Evolutionary conservation across 1,284 basidiomycete genomes (phyloP), one percentile per base, ranked within the genome.

Genomic region (Psilocybe mexicana): DNA sequence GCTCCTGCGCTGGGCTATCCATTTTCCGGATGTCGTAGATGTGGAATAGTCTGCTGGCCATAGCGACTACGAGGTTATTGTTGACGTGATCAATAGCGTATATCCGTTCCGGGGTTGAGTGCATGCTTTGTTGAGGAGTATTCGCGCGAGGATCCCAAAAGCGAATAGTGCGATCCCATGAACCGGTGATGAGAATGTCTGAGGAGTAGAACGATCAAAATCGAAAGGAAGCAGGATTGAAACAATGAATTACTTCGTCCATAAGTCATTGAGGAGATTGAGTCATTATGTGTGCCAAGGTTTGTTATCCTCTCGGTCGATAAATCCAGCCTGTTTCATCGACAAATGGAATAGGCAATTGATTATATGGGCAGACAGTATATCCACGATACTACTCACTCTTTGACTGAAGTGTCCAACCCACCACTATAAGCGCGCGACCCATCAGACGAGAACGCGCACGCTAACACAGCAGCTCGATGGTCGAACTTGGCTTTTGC

Each of bases 101-200:
- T 25, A 94, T 84, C 43, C 94, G 88, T 69, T 93, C 90, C 0
- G 93, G 92, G 1, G 94, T 82, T 7, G 79, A 71, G 55, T 90
- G 81, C 23, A 86, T 81, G n/a, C 85, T 77, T 25, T 86, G 82
- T 63, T 85, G 80, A 1, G 86, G 73, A 12, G 80, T 75, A 2
- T 81, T 66, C 0, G 85, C 77, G 28, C 89, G 83, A 11, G 92
- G 84, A 68, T 96, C 93, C 91, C 92, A 96, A 67, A 95, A 83
- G n/a, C 88, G 87, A 26, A 97, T 65, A 0, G 92, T 90, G 56
- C 87, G 85, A 71, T 98, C 95, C 94, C 94, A 97, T 23, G 93
- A 95, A 11, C 91, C 93, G 0, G 93, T 89, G 49, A 96, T 82
- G 38, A 97, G 77, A 0, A 77, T 64, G 65, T 89, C 92, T 94